Evolutionary conservation across 2,329 filamentous ascomycete genomes (phyloP).

Genomic region (Karstenula rhodostoma): DNA sequence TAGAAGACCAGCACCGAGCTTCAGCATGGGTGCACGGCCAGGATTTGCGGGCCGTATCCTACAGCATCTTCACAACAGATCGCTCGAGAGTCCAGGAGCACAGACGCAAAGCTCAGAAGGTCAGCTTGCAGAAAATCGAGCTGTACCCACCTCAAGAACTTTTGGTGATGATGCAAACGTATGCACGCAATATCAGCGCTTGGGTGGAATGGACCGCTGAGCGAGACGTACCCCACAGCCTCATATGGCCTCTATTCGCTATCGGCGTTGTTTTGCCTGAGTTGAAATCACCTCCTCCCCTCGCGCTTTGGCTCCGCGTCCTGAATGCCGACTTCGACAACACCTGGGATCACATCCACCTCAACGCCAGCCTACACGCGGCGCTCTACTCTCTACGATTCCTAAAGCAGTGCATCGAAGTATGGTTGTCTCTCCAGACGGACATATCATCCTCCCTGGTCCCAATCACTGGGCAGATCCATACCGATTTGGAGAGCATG

Average conservation of each 20-base stretch:
- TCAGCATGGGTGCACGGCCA: slow-evolving; percentile 54
- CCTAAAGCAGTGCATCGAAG: slow-evolving; percentile 47
- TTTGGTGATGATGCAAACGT: slow-evolving; percentile 8
- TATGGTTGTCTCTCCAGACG: slow-evolving; percentile 27
- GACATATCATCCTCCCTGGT: slow-evolving; percentile 7
- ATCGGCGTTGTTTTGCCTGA: slow-evolving; percentile 32
- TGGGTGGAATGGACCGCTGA: slow-evolving; percentile 28
- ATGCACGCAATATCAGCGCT: slow-evolving; percentile 25
- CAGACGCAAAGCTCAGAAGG: slow-evolving; percentile 46
- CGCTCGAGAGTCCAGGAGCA: slow-evolving; percentile 45
- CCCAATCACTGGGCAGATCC: slow-evolving; percentile 16
- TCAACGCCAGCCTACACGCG: slow-evolving; percentile 52
- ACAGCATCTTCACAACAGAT: slow-evolving; percentile 43
- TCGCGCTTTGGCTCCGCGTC: slow-evolving; percentile 25
- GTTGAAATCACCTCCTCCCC: slow-evolving; percentile 29
- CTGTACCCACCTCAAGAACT: slow-evolving; percentile 20
- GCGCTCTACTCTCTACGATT: slow-evolving; percentile 54
- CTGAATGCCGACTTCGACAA: slow-evolving; percentile 43
- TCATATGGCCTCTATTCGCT: slow-evolving; percentile 39
- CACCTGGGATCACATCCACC: slow-evolving; percentile 50
- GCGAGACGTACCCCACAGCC: slow-evolving; percentile 17
- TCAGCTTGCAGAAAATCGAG: slow-evolving; percentile 30
- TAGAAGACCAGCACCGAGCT: slow-evolving; percentile 56
- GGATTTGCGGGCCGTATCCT: slow-evolving; percentile 48
- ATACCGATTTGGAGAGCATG: slow-evolving; percentile 28